Base-by-base conservation (phyloP, 2,329 filamentous ascomycete species). In the Amphichorda felina region DNA sequence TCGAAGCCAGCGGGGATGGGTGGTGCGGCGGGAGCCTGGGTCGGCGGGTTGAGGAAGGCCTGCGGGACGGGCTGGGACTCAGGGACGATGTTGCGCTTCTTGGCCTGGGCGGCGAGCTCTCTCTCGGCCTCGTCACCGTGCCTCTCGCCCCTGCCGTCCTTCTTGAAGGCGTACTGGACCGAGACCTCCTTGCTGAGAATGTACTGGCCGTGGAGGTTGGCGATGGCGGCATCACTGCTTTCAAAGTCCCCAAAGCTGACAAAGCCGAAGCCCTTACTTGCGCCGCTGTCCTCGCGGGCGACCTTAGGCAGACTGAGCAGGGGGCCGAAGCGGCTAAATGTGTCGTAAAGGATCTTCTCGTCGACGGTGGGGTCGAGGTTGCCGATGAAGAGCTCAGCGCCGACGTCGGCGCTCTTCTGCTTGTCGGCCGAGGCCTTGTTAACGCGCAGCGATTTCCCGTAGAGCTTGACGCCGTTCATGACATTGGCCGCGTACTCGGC, bases 81-180 rank as follows among this genome's bases (percentile, higher is more conserved):
- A 25, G 87, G 82, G 35, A 86, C 75, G 41, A 98, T 83, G 50
- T 94, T 94, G 57, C 95, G 85, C 55, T 88, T 89, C 62, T 89
- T 89, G 38, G 88, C 91, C 60, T 95, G 84, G 19, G 82, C 79
- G 21, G 91, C 91, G 32, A 98, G 74, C 65, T 86, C 82, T 51
- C 91, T 72, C 62, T 98, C 91, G 21, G 91, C 91, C 48, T 87
- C 75, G 55, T 98, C 91, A 49, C 91, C 91, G 54, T 98, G 91
- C 39, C 91, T 72, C 63, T 96, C 89, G 48, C 89, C 89, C 63
- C 94, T 94, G 46, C 91, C 91, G 51, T 98, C 91, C 62, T 96
- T 96, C 70, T 98, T 98, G 72, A 94, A 96, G 27, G 91, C 91
- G 58, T 96, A 98, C 60, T 96, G 89, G 30, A 98, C 91, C 3